A percentile compares a stretch with the other conserved stretches of the same genome.
These are phyloP conservation scores for Fusarium duplospermum DNA, from an alignment of 2,329 filamentous ascomycete species.

Conservation along the genomic window DNA sequence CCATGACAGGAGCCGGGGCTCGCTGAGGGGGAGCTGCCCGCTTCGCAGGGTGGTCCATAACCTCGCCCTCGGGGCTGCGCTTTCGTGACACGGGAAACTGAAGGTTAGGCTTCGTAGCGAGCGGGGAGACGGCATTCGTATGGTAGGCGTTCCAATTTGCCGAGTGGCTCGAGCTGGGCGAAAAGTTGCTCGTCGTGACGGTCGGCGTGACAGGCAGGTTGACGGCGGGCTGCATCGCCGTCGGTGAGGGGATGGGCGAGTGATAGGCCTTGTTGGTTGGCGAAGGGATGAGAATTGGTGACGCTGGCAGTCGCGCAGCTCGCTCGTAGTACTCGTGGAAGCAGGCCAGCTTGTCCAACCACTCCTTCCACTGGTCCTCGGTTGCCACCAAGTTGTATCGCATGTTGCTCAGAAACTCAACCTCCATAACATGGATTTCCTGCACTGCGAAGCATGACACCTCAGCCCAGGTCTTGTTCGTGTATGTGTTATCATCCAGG, in stretches of 20 bases:
- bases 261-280: constrained; percentile 52
- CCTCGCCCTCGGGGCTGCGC: constrained; percentile 63
- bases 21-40: constrained; percentile 50
- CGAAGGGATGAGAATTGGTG: constrained; percentile 56
- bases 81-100: constrained; percentile 59
- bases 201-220: constrained; percentile 51
- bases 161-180: constrained; percentile 53
- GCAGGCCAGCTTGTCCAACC: constrained; percentile 84
- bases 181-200: constrained; percentile 49
- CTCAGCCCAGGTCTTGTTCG: constrained; percentile 99
- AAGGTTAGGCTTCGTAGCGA: constrained; percentile 59
- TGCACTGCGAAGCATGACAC: constrained; percentile 93
- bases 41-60: constrained; percentile 67
- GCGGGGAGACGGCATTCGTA: constrained; percentile 58
- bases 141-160: constrained; percentile 56
- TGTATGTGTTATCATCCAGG: constrained; percentile 98
- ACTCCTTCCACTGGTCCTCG: constrained; percentile 85
- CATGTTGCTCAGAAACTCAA: constrained; percentile 99
- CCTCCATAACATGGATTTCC: constrained; percentile 99
- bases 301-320: constrained; percentile 62
- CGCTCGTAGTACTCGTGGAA: constrained; percentile 87
- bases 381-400: constrained; percentile 92
- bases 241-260: constrained; percentile 65
- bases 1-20: constrained; percentile 30
- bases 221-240: constrained; percentile 47